Evolutionary conservation across 306 rosid species (phyloP), one percentile per base, ranked within the genome.

Genomic region (Pyrus bretschneideri): DNA sequence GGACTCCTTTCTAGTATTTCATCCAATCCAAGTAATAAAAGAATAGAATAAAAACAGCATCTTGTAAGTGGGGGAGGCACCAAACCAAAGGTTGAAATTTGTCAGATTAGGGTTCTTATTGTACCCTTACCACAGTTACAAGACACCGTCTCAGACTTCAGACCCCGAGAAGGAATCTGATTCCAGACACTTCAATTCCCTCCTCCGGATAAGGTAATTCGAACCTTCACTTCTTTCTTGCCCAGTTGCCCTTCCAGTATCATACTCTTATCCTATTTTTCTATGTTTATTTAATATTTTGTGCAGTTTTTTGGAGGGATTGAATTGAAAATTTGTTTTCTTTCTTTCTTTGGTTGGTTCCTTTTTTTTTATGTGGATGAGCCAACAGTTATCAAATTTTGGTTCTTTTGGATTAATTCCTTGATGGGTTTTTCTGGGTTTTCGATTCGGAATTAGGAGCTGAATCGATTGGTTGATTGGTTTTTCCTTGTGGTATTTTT

Each of bases 61-160:
- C 84, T 62, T 69, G 38, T 49, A 29, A 67, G 61, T 49, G 75
- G 67, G 30, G 44, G 84, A 76, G 81, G 68, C 51, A 45, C 76
- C 80, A 70, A 65, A 45, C 73, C 80, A 66, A 65, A 72, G 77
- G 80, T 76, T 44, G 69, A 70, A 70, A 46, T 77, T 82, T 75
- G 89, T 84, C 87, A 75, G 83, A 74, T 81, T 81, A 81, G 93
- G 89, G 87, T 87, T 91, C 83, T 81, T 77, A 71, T 77, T 54
- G 66, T 23, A 76, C 59, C 18, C 70, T 73, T 33, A 44, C 30
- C 5, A 14, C 61, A 69, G 59, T 69, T 65, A 67, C 85, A 78
- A 10, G 40, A 77, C 68, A 52, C 22, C 33, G 69, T 38, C 30
- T 75, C 71, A 45, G 69, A 49, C 65, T 74, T 61, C 87, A 80